A percentile compares a stretch with the other conserved stretches of the same genome.
Evolutionary conservation across 805 yeast genomes (phyloP).

Genomic region (Sungouiozyma ichnusensis): DNA sequence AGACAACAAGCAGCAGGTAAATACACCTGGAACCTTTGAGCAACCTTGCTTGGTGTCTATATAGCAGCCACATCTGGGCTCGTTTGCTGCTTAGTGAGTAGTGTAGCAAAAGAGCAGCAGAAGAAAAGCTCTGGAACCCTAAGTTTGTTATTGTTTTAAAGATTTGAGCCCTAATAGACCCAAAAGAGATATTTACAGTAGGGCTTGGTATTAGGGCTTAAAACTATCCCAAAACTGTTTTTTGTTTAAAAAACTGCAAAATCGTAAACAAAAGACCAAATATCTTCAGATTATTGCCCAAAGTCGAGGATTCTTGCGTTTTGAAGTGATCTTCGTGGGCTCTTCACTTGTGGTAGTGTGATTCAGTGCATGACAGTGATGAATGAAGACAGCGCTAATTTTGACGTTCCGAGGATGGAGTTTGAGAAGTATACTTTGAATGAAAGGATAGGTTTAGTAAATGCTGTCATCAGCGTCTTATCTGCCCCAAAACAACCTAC

Average conservation of each 20-base stretch:
- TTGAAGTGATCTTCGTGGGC: not conserved
- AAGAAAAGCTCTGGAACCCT: too few relatives aligned
- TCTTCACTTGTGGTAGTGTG: not conserved
- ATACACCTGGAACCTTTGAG: too few relatives aligned
- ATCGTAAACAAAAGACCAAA: not conserved
- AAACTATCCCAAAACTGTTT: not conserved
- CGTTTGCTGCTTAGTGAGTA: not conserved
- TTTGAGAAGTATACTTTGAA: slow-evolving; percentile 8
- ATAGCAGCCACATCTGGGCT: too few relatives aligned
- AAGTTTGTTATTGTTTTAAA: not conserved
- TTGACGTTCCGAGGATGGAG: not conserved
- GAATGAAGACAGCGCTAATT: not conserved
- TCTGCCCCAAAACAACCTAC: slow-evolving; percentile 66
- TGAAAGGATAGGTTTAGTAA: slow-evolving; percentile 42
- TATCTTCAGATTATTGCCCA: too few relatives aligned
- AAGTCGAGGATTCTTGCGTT: too few relatives aligned
- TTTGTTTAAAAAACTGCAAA: not conserved
- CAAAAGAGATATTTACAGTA: not conserved
- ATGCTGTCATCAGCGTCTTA: slow-evolving; percentile 62
- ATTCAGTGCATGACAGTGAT: not conserved
- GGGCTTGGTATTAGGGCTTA: not conserved
- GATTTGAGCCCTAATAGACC: not conserved
- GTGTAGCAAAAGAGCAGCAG: too few relatives aligned
- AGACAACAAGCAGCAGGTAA: too few relatives aligned
- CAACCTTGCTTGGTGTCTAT: too few relatives aligned